These are phyloP conservation scores for Trypanosoma congolense DNA, from an alignment of 208 protist genomes.

Conservation along the genomic window DNA sequence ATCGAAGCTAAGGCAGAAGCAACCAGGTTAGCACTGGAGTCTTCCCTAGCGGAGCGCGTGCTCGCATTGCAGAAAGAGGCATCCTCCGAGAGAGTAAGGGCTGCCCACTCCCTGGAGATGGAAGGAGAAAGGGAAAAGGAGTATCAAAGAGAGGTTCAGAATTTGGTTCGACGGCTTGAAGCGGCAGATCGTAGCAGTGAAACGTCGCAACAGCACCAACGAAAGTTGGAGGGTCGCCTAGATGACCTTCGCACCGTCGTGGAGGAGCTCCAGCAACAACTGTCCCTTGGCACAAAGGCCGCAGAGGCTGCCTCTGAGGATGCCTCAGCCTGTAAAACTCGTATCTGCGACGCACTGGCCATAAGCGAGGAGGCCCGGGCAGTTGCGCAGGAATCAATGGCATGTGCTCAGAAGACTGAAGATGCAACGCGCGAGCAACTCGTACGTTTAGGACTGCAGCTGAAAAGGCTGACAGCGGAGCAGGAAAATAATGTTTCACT, in stretches of 20 bases:
- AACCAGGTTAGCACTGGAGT: slow-evolving; percentile 1
- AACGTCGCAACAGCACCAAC: slow-evolving; percentile 14
- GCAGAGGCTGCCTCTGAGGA: slow-evolving; percentile 13
- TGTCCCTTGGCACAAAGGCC: slow-evolving; percentile 21
- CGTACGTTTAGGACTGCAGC: slow-evolving; percentile 9
- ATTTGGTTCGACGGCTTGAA: slow-evolving; percentile 26
- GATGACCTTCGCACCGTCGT: background rate
- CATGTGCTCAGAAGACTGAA: slow-evolving; percentile 11
- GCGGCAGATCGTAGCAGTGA: slow-evolving; percentile 8
- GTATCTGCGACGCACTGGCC: slow-evolving; percentile 7
- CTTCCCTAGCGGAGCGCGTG: slow-evolving; percentile 7
- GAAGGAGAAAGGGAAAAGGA: slow-evolving; percentile 18
- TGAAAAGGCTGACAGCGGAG: slow-evolving; percentile 7
- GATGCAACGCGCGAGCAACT: slow-evolving; percentile 12
- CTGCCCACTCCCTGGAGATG: slow-evolving; percentile 15
- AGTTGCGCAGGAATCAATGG: slow-evolving; percentile 3
- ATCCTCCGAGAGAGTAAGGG: slow-evolving; percentile 7
- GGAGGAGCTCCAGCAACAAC: slow-evolving; percentile 22
- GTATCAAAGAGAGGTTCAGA: slow-evolving; percentile 6
- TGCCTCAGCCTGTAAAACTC: slow-evolving; percentile 15
- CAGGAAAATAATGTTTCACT: slow-evolving; percentile 1
- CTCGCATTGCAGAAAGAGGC: slow-evolving; percentile 9
- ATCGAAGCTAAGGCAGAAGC: slow-evolving; percentile 1
- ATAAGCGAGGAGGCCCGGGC: slow-evolving; percentile 13
- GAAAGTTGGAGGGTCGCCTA: slow-evolving; percentile 11